A percentile compares a stretch with the other conserved stretches of the same genome.
phyloP scores from a whole-genome alignment of 192 early-diverging fungal genomes.

The Piromyces sp. region DNA sequence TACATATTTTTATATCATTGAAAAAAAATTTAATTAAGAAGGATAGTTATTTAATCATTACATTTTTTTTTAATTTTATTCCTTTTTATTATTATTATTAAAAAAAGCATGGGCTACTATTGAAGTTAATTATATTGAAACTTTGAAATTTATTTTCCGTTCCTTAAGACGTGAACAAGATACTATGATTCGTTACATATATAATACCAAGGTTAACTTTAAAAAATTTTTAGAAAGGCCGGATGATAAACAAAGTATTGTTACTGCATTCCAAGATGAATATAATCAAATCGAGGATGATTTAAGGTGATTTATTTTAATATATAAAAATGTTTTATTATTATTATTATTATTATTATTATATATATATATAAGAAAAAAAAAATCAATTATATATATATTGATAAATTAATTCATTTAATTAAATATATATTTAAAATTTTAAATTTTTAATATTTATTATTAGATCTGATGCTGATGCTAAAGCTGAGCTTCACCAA shows the following conservation, averaged over 20 bases:
- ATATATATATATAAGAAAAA: too few species aligned
- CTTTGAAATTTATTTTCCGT: slow-evolving; percentile 35
- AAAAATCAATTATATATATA: too few species aligned
- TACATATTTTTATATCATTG: too few species aligned
- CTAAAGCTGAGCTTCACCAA: slow-evolving; percentile 40
- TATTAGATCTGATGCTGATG: slow-evolving; percentile 25
- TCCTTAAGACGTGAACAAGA: slow-evolving; percentile 33
- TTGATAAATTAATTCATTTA: neutral
- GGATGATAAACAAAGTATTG: slow-evolving; percentile 30
- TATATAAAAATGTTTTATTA: too few species aligned
- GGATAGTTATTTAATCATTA: too few species aligned
- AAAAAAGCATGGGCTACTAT: slow-evolving; percentile 31
- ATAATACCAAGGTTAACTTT: slow-evolving; percentile 31
- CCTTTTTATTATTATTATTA: neutral
- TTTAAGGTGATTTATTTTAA: slow-evolving; percentile 18
- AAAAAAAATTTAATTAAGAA: too few species aligned
- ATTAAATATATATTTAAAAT: neutral
- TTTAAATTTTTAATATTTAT: neutral
- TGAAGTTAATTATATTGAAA: slow-evolving; percentile 31
- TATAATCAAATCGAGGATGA: slow-evolving; percentile 41
- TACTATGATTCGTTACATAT: slow-evolving; percentile 23
- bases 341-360: too few species aligned
- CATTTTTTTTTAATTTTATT: too few species aligned
- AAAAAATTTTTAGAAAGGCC: slow-evolving; percentile 29
- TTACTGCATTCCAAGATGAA: slow-evolving; percentile 32